Evolutionary conservation across 1,139 yeast species (phyloP).

Genomic region (Lodderomyces oxycetoniae): DNA sequence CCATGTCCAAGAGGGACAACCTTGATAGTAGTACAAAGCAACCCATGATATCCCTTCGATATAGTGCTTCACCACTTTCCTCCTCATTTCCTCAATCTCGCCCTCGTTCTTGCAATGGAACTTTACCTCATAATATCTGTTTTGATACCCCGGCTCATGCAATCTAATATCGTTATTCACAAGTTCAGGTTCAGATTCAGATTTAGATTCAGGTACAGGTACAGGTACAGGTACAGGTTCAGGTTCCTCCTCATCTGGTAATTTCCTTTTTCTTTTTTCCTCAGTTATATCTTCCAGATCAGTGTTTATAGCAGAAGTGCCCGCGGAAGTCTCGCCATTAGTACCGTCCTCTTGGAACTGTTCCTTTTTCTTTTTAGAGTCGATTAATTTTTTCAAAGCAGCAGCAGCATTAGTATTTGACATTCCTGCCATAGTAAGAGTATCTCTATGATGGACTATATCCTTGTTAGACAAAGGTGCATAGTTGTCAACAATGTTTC

Average conservation of each 20-base stretch:
- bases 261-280: conserved; percentile 2
- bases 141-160: conserved; percentile 85
- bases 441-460: conserved; percentile 61
- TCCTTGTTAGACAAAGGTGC: conserved; percentile 68
- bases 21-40: conserved; percentile 87
- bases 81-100: conserved; percentile 53
- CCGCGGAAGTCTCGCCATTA: conserved; percentile 36
- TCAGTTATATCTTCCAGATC: conserved; percentile 13
- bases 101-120: conserved; percentile 55
- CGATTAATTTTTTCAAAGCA: conserved; percentile 47
- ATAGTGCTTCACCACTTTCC: conserved; percentile 65
- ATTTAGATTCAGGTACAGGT: conserved; percentile 19
- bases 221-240: too few species aligned
- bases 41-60: conserved; percentile 98
- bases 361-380: conserved; percentile 18
- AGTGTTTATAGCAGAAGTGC: conserved; percentile 11
- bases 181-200: conserved; percentile 14
- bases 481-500: conserved; percentile 59
- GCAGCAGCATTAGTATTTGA: conserved; percentile 73
- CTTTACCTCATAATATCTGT: conserved; percentile 74
- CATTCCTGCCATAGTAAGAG: conserved; percentile 70
- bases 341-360: conserved; percentile 15
- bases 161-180: conserved; percentile 58
- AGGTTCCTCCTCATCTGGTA: too few species aligned
- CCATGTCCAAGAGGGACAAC: conserved; percentile 99